phyloP scores from a whole-genome alignment of 441 rosid genomes.

The Biscutella laevigata region DNA sequence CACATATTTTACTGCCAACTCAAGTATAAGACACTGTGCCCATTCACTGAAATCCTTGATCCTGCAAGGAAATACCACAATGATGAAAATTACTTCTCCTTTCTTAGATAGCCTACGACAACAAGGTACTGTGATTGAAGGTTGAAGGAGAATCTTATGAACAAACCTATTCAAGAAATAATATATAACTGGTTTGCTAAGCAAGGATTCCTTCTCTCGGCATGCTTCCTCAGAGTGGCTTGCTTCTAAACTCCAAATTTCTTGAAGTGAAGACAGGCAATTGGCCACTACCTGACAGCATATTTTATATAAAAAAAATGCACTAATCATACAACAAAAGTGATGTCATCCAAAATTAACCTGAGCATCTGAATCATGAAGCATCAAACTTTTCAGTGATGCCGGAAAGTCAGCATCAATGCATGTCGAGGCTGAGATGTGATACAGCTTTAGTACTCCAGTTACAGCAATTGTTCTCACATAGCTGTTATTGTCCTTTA shows the following conservation, averaged over 20 bases:
- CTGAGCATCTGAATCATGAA: constrained; percentile 72
- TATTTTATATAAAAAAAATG: constrained; percentile 8
- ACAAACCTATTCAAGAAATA: constrained; percentile 66
- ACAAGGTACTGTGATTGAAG: neutral
- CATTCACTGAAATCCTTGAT: constrained; percentile 89
- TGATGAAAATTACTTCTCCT: neutral
- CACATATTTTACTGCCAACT: constrained; percentile 77
- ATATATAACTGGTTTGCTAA: constrained; percentile 70
- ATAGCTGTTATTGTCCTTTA: constrained; percentile 73
- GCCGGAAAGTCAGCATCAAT: constrained; percentile 77
- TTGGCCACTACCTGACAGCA: constrained; percentile 70
- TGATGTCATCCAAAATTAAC: constrained; percentile 31
- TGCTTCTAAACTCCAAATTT: constrained; percentile 85
- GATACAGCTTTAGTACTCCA: constrained; percentile 83
- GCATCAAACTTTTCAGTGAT: constrained; percentile 70
- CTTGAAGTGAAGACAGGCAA: constrained; percentile 81
- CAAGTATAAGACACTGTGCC: constrained; percentile 96
- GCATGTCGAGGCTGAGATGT: constrained; percentile 73
- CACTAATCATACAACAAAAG: neutral
- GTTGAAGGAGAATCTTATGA: neutral
- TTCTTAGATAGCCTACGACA: neutral
- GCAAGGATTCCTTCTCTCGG: constrained; percentile 67
- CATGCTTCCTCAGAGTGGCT: constrained; percentile 78
- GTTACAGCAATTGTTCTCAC: constrained; percentile 80
- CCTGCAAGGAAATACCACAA: constrained; percentile 39